Percentiles rank a stretch among this genome's conserved stretches.
Conservation (phyloP, 2,329 filamentous ascomycete genomes). For the Blastomyces gilchristii region DNA sequence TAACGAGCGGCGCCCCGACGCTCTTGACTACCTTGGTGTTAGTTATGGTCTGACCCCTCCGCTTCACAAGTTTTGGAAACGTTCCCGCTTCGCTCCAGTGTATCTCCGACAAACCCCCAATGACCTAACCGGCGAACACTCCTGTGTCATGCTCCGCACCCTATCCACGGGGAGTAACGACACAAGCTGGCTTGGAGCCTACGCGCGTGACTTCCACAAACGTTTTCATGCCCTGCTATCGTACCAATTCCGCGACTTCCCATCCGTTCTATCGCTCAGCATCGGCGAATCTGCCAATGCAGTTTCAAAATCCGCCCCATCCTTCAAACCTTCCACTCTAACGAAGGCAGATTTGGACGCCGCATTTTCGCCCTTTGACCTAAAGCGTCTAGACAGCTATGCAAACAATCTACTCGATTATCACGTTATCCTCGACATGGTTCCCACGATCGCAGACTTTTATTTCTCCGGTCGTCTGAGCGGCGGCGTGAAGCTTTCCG, state of each 20-base stretch:
- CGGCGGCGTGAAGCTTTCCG: constrained; percentile 57
- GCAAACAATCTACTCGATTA: constrained; percentile 97
- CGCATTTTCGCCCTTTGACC: constrained; percentile 77
- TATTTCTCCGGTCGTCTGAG: constrained; percentile 76
- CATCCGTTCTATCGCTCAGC: constrained; percentile 65
- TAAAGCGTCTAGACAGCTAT: constrained; percentile 90
- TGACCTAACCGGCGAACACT: constrained; percentile 93
- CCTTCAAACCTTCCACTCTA: constrained; percentile 46
- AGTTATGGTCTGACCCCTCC: constrained; percentile 82
- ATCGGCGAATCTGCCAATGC: constrained; percentile 76
- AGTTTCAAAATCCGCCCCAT: constrained; percentile 57
- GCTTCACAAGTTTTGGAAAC: constrained; percentile 96
- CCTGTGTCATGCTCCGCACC: constrained; percentile 90
- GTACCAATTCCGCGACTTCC: constrained; percentile 83
- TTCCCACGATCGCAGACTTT: constrained; percentile 68
- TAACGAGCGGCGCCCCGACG: constrained; percentile 66
- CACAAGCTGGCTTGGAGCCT: constrained; percentile 76
- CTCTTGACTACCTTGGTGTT: constrained; percentile 86
- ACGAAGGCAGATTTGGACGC: constrained; percentile 66
- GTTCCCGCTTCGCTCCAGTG: constrained; percentile 71
- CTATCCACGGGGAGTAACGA: constrained; percentile 54
- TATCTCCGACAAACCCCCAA: constrained; percentile 94
- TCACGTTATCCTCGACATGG: constrained; percentile 88
- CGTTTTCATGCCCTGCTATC: constrained; percentile 85
- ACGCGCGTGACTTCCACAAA: constrained; percentile 83